Base-by-base conservation (phyloP, 805 yeast genomes). In the Sporopachydermia lactativora region DNA sequence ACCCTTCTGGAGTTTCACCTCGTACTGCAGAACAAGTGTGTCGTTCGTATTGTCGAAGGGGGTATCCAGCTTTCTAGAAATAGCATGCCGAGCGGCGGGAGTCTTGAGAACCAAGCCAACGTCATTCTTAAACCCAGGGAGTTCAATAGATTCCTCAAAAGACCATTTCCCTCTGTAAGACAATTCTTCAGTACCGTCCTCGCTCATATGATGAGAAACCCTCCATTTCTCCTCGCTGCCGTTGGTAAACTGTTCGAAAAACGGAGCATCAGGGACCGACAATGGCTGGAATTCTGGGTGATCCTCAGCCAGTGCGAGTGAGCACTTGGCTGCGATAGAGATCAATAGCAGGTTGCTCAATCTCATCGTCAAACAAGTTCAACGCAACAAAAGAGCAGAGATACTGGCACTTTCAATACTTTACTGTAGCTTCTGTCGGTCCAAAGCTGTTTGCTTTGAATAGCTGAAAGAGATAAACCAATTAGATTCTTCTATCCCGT, bases 1-100 rank as follows among this genome's bases (percentile, higher is more conserved):
- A 5, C 82, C 83, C 35, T 79, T 66, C 62, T 88, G 95, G 35
- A 78, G 60, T 61, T 86, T 86, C 42, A 84, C 82, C 59, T 88
- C 96, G 58, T 84, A 88, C 61, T 88, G 96, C 35, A 85, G 61
- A 5, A 88, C 95, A 46, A 88, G 64, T 13, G 84, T 76, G 43
- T 74, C 65, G 48, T 68, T 69, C 6, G 64, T 70, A 57, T 77
- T 79, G 54, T 71, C 70, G 43, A 86, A 67, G 2, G 77, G 70
- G 18, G 57, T 43, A 15, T 73, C 72, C 42, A 88, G 66, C 45
- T 65, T 58, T 41, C 75, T 72, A 34, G 84, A 75, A 49, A 88
- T 82, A 36, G 94, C 95, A 56, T 84, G 86, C 53, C 75, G 83
- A 17, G 84, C 78, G 35, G 94, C 86, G 38, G 77, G 75, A 15